Conservation (phyloP, 495 filamentous ascomycete genomes). For the Tirmania nivea region DNA sequence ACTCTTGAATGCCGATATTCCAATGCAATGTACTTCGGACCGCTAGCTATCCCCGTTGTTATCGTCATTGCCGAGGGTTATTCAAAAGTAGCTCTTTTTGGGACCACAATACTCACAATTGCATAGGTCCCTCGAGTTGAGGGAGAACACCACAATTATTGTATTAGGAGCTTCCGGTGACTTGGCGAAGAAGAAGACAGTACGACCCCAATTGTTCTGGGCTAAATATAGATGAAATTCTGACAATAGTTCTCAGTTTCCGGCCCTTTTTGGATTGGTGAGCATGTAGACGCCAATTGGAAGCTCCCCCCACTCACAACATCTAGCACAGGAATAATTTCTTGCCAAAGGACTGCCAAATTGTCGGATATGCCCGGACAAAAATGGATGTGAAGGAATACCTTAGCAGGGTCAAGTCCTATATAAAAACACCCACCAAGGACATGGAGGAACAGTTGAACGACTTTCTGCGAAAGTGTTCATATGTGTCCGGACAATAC, state of each 20-base stretch:
- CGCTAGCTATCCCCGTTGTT: no score
- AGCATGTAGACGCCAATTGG: slow-evolving; percentile 23
- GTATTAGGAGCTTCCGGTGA: slow-evolving; percentile 95
- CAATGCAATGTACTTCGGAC: no score
- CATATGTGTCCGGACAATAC: slow-evolving; percentile 91
- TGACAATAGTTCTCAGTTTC: slow-evolving; percentile 38
- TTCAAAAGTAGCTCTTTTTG: no score
- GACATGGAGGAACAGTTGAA: slow-evolving; percentile 88
- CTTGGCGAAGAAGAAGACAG: slow-evolving; percentile 98
- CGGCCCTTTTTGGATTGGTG: slow-evolving; percentile 95
- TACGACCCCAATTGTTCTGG: slow-evolving; percentile 27
- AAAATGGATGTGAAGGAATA: slow-evolving; percentile 98
- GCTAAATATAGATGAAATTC: slow-evolving; percentile 8
- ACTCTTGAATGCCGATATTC: no score
- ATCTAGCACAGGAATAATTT: slow-evolving; percentile 88
- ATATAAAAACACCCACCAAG: slow-evolving; percentile 97
- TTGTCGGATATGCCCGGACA: slow-evolving; percentile 96
- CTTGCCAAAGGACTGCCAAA: slow-evolving; percentile 89
- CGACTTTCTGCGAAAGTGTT: slow-evolving; percentile 68
- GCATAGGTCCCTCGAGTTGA: slow-evolving; percentile 64
- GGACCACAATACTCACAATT: not conserved
- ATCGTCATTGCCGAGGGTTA: no score
- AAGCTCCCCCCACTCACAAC: not conserved
- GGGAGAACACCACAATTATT: slow-evolving; percentile 93
- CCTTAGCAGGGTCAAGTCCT: slow-evolving; percentile 77